A percentile compares a stretch with the other conserved stretches of the same genome.
phyloP scores from a whole-genome alignment of 139 green algal genomes.

The Chlorella sp. region DNA sequence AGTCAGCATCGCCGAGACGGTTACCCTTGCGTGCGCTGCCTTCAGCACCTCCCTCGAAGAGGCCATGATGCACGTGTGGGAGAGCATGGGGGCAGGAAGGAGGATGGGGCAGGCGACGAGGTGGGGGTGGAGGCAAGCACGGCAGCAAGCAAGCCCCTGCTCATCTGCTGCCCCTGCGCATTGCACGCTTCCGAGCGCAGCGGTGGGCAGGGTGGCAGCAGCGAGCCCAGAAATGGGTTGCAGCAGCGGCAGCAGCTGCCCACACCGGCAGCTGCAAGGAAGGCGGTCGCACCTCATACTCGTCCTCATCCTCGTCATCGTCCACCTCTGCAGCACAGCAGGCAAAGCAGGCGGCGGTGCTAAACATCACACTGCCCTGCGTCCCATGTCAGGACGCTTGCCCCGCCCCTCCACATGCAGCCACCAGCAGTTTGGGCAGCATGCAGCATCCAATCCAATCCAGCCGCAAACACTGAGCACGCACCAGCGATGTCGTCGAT shows the following conservation, averaged over 20 bases:
- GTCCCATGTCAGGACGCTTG: too few species aligned
- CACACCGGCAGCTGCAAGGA: not conserved
- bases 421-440: not conserved
- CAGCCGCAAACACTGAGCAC: slow-evolving; percentile 16
- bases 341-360: not conserved
- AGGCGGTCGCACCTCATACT: slow-evolving; percentile 70
- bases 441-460: too few species aligned
- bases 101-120: not conserved
- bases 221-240: too few species aligned
- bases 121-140: not conserved
- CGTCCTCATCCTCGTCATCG: slow-evolving; percentile 86
- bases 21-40: too few species aligned
- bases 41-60: too few species aligned
- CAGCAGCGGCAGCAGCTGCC: not conserved
- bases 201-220: too few species aligned
- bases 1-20: too few species aligned
- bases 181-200: too few species aligned
- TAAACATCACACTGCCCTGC: not conserved
- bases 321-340: slow-evolving; percentile 50
- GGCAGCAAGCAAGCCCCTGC: too few species aligned
- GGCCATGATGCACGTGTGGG: not conserved
- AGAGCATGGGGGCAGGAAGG: too few species aligned
- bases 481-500: slow-evolving; percentile 93
- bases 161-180: too few species aligned
- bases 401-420: not conserved